These are phyloP conservation scores for Phytophthora foliorum DNA, from an alignment of 352 stramenopile species.

Conservation along the genomic window DNA sequence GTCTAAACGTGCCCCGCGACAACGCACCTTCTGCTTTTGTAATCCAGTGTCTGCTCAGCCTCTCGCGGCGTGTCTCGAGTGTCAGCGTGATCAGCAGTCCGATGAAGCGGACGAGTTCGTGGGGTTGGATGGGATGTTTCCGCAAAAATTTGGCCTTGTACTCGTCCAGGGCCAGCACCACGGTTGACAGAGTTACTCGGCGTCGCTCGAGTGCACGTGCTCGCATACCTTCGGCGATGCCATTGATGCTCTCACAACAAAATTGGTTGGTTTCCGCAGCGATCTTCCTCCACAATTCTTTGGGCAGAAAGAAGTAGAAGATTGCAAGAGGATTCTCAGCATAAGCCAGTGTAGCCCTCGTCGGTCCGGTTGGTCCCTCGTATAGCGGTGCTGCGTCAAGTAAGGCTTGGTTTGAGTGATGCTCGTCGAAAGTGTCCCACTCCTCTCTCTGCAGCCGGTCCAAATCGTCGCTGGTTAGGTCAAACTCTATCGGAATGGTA, in stretches of 20 bases:
- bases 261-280: not conserved
- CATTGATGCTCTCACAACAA: not conserved
- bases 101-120: not conserved
- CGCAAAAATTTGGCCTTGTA: not conserved
- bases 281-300: not conserved
- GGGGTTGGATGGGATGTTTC: not conserved
- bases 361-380: not conserved
- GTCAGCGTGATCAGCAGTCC: not conserved
- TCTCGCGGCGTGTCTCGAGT: not conserved
- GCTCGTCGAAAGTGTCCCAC: not conserved
- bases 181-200: not conserved
- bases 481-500: not conserved
- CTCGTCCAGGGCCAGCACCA: not conserved
- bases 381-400: not conserved
- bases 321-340: not conserved
- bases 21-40: conserved; percentile 9
- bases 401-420: not conserved
- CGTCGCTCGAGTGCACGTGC: not conserved
- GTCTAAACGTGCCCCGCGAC: conserved; percentile 1
- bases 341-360: conserved; percentile 1
- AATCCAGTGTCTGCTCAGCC: not conserved
- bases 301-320: conserved; percentile 8
- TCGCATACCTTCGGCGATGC: not conserved
- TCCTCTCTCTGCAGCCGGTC: not conserved
- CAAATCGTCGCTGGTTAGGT: not conserved